Evolutionary conservation across 768 basidiomycete species (phyloP), one percentile per base, ranked within the genome.

Genomic region (Sutorius australiensis): DNA sequence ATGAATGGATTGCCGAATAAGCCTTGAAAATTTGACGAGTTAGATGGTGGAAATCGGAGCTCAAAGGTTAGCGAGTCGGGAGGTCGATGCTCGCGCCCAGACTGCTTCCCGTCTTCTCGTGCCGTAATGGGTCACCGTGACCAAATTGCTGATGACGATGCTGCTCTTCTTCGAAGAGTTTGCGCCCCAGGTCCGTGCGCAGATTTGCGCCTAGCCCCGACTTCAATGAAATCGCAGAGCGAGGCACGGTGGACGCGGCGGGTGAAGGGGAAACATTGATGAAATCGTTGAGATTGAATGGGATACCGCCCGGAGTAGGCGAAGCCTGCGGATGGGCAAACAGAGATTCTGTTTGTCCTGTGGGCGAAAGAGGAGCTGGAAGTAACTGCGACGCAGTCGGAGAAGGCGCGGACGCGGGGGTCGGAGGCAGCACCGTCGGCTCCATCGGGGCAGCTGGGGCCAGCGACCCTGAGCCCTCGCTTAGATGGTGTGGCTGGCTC

Each of bases 211-310:
- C 76, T 43, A 74, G 65, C 39, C 66, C 64, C 21, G 67, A 62
- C 59, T 61, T 61, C 61, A 63, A 61, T 59, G 48, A 65, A 24
- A 71, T 62, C n/a, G 70, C 56, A 43, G 67, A 64, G 31, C 61
- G 72, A 10, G 62, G 62, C 42, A 68, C 61, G 2, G 65, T 51
- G 13, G 68, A 71, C 14, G 76, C 67, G 12, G 76, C 73, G 6
- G 84, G 82, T 3, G 84, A 83, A 13, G 85, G 85, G 24, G 86
- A 87, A 34, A 83, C 83, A 59, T 89, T 82, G 63, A 88, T 81
- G 64, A 82, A 89, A 52, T 89, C 87, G 57, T 78, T 79, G 53
- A 87, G 73, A 65, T 87, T 84, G 69, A 89, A 87, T 68, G 60
- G 69, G 59, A 57, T 68, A 36, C 58, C 61, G 34, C 56, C 69